Percentiles rank a stretch among this genome's conserved stretches.
Conservation (phyloP, 768 basidiomycete genomes). For the Lepiota subincarnata region DNA sequence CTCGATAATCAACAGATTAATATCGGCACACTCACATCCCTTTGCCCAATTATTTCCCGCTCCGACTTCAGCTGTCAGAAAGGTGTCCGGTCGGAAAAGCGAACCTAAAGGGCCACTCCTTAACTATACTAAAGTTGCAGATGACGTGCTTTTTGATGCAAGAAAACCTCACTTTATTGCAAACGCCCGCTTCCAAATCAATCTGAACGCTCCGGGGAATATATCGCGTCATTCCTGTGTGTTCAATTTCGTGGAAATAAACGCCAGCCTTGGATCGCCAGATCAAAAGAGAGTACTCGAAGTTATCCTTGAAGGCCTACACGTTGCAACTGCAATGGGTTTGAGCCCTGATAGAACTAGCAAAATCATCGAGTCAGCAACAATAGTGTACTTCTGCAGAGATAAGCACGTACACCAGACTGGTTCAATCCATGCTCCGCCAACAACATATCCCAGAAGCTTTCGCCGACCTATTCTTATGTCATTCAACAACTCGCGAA, state of each 20-base stretch:
- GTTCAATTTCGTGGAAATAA: slow-evolving; percentile 74
- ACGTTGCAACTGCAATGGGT: slow-evolving; percentile 70
- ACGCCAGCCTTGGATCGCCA: slow-evolving; percentile 59
- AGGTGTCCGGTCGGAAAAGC: slow-evolving; percentile 89
- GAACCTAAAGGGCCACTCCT: slow-evolving; percentile 64
- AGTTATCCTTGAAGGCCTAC: slow-evolving; percentile 34
- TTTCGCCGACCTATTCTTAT: slow-evolving; percentile 59
- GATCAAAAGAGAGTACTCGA: not conserved
- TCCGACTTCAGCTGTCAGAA: slow-evolving; percentile 53
- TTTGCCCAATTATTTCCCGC: slow-evolving; percentile 97
- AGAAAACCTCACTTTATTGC: slow-evolving; percentile 55
- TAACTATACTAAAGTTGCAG: slow-evolving; percentile 38
- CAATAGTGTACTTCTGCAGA: not conserved
- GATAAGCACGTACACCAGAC: slow-evolving; percentile 49
- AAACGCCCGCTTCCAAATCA: slow-evolving; percentile 87
- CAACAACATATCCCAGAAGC: slow-evolving; percentile 87
- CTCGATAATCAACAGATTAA: slow-evolving; percentile 1
- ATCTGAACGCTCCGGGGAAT: slow-evolving; percentile 89
- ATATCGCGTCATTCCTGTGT: slow-evolving; percentile 56
- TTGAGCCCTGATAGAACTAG: slow-evolving; percentile 67
- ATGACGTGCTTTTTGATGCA: not conserved
- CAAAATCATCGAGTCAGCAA: not conserved
- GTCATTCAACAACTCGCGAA: not conserved
- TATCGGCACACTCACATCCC: slow-evolving; percentile 60
- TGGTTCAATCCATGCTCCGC: slow-evolving; percentile 81